Evolutionary conservation across 768 basidiomycete species (phyloP).

Genomic region (Kwoniella bestiolae): DNA sequence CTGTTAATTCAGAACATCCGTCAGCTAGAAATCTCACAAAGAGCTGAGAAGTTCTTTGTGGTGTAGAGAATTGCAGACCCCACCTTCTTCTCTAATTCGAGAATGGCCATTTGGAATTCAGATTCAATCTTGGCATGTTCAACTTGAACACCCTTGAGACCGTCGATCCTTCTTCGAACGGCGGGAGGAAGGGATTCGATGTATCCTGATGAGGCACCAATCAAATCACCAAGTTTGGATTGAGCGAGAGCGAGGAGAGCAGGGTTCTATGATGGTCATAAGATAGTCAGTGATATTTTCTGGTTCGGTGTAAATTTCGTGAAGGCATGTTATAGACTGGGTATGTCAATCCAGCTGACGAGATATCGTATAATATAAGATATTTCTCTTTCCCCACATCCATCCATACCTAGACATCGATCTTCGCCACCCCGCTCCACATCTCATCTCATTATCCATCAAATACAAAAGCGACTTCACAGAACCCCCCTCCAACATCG

Average conservation of each 20-base stretch:
- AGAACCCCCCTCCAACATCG: not conserved
- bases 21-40: not conserved
- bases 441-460: not conserved
- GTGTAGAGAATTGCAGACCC: too few species aligned
- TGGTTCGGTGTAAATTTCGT: too few species aligned
- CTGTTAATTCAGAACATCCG: slow-evolving; percentile 33
- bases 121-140: slow-evolving; percentile 89
- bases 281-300: not conserved
- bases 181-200: slow-evolving; percentile 82
- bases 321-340: too few species aligned
- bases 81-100: slow-evolving; percentile 95
- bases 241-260: slow-evolving; percentile 83
- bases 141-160: slow-evolving; percentile 89
- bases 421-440: too few species aligned
- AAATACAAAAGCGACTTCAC: too few species aligned
- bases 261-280: slow-evolving; percentile 61
- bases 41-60: too few species aligned
- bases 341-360: too few species aligned
- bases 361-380: too few species aligned
- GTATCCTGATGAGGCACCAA: slow-evolving; percentile 93
- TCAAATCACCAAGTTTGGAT: slow-evolving; percentile 77
- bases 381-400: too few species aligned
- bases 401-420: too few species aligned
- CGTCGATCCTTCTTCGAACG: slow-evolving; percentile 83
- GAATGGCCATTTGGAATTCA: slow-evolving; percentile 91